Evolutionary conservation across 306 rosid species (phyloP).

Genomic region (Cajanus cajan): DNA sequence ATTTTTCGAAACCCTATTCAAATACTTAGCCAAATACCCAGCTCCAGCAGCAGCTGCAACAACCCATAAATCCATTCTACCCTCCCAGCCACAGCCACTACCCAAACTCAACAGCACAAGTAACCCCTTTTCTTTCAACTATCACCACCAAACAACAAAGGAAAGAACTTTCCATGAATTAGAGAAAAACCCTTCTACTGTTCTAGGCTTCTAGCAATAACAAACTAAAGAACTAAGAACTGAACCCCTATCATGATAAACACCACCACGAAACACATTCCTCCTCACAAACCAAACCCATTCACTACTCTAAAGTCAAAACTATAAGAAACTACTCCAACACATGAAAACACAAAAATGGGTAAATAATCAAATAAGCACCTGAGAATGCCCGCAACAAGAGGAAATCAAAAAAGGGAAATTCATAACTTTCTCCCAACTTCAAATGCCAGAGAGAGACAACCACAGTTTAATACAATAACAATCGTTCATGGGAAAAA

Average conservation of each 20-base stretch:
- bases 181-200: slow-evolving; percentile 20
- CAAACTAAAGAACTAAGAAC: slow-evolving; percentile 4
- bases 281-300: slow-evolving; percentile 24
- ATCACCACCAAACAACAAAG: slow-evolving; percentile 38
- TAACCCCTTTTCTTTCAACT: slow-evolving; percentile 36
- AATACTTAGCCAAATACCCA: slow-evolving; percentile 74
- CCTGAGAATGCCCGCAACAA: neutral
- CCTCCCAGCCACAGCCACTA: slow-evolving; percentile 36
- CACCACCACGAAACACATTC: slow-evolving; percentile 20
- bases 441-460: slow-evolving; percentile 26
- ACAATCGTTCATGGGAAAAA: neutral
- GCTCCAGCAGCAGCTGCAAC: slow-evolving; percentile 85
- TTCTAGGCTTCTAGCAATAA: neutral
- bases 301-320: neutral
- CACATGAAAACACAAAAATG: neutral
- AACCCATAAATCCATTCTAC: slow-evolving; percentile 78
- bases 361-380: neutral
- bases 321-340: slow-evolving; percentile 21
- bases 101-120: slow-evolving; percentile 42
- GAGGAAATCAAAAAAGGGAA: neutral
- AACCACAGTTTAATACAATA: neutral
- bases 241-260: neutral
- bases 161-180: slow-evolving; percentile 44
- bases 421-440: neutral
- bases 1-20: slow-evolving; percentile 44